Base-by-base conservation (phyloP, 1,139 yeast species). In the Chernovozyma sophiae-reginae region DNA sequence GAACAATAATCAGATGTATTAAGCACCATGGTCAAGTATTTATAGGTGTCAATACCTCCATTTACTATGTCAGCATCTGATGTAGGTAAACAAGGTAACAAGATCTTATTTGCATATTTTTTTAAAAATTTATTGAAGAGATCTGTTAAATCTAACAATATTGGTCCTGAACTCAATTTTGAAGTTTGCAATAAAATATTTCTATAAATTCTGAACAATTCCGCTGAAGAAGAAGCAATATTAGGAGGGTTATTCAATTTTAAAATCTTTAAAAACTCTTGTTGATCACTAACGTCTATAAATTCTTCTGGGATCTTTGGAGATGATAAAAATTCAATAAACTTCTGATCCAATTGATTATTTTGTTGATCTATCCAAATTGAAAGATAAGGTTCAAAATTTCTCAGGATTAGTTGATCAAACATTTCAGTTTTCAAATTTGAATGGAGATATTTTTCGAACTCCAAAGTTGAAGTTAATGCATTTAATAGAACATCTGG, bases 321-420 rank as follows among this genome's bases (percentile, higher is more conserved):
- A 40, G 66, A 69, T 16, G 78, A 69, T 52, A 78, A 60, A 48
- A 79, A 82, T 37, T 78, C 82, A 33, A 75, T 54, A 40, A 90
- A 65, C 50, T 85, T 86, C 10, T 72, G 62, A 33, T 74, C 74
- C 45, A 92, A 67, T 19, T 68, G 57, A 24, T 71, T 68, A 44
- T 86, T 90, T 58, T 92, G 97, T 52, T 86, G 85, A 23, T 79
- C 80, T n/a, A 92, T 80, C 96, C 97, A 94, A 8, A 86, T 62
- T 30, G 75, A 74, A 38, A 92, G 65, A 51, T 84, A 86, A 2
- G 97, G 96, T 53, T 86, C 95, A 56, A 89, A 90, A 15, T 83
- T 85, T 19, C 68, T 67, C 19, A 95, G 84, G 11, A 90, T 78
- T 31, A 73, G 65, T 34, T 73, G 74, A 30, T 72, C 69, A 47